Evolutionary conservation across 208 protist genomes (phyloP), one percentile per base, ranked within the genome.

Genomic region (Acanthamoeba lenticulata): DNA sequence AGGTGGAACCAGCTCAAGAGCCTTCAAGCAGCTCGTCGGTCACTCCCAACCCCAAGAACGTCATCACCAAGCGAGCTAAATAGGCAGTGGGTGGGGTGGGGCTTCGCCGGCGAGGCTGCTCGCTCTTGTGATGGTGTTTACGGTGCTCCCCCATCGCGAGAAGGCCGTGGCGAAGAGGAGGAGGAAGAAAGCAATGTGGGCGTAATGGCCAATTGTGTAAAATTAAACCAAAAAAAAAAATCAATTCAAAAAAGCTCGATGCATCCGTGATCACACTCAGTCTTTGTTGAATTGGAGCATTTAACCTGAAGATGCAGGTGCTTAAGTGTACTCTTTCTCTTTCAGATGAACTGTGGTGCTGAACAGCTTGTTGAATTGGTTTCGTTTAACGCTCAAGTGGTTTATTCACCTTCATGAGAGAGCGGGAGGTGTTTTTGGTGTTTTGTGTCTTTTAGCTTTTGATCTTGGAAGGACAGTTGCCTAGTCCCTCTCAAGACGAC

Each of bases 401-500:
- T 36, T 36, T 36, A 57, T 57, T 57, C 52, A 57, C 52, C 40
- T 2, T 67, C 27, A 19, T 32, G 38, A 81, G 57, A 52, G 34
- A 36, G 85, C 49, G 40, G 57, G 44, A n/a, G 47, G 11, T 74
- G 40, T 65, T 65, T 44, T 49, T 44, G 36, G 85, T 21, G 9
- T 42, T 65, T 44, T 45, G 49, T 69, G 38, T 27, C 38, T 47
- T 7, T 52, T 91, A 19, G 44, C 69, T 7, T 29, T 74, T 91
- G 4, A 13, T 88, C 21, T 72, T n/a, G 24, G 5, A 4, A 2
- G 7, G 34, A 1, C 4, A 2, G 6, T 42, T 77, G 67, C 2
- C 44, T 85, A 57, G 32, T 85, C 44, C 74, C 74, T 57, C 42
- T 85, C 85, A 34, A 32, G 79, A 88, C 49, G 49, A 62, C 32